Evolutionary conservation across 1,284 basidiomycete genomes (phyloP), one percentile per base, ranked within the genome.

Genomic region (Leccinum griseonigrum): DNA sequence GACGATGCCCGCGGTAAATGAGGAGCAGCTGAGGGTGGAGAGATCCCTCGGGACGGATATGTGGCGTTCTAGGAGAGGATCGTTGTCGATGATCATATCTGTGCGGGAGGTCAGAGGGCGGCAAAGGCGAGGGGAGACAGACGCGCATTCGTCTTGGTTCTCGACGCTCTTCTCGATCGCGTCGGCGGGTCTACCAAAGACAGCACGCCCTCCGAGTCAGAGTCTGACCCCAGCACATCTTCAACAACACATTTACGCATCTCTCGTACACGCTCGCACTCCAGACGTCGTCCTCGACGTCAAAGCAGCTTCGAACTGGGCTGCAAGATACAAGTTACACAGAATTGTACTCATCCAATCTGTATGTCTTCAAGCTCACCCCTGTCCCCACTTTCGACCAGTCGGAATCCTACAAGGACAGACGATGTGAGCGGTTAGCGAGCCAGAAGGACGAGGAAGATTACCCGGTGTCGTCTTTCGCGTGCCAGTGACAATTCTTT

Each of bases 1-100:
- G 4, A 99, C 95, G 60, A 99, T 90, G 0, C 97, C 97, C 5
- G 97, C 97, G 0, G 95, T 95, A 73, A 97, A 92, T 1, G 97
- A 98, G 40, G 96, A 98, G 71, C 96, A 98, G 69, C 91, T 95
- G 43, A 99, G 83, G 69, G 94, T 90, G 65, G 87, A 91, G 87
- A 99, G 91, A 71, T 99, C 97, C 68, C 88, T 89, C 6, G 97
- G 97, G 28, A 98, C 90, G 18, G 94, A 95, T 64, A 99, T 95
- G 68, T 92, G 83, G 66, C 92, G 87, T 60, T 97, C 95, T 66
- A 98, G 84, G 22, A 91, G 85, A 11, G 97, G 96, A 71, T 95
- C 90, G 73, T 99, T 98, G 80, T 97, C 93, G 63, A 97, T 92
- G 66, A 99, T 94, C 97, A 99, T 98, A 77, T 98, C 95, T 97